Evolutionary conservation across 306 rosid species (phyloP).

Genomic region (Quillaja saponaria): DNA sequence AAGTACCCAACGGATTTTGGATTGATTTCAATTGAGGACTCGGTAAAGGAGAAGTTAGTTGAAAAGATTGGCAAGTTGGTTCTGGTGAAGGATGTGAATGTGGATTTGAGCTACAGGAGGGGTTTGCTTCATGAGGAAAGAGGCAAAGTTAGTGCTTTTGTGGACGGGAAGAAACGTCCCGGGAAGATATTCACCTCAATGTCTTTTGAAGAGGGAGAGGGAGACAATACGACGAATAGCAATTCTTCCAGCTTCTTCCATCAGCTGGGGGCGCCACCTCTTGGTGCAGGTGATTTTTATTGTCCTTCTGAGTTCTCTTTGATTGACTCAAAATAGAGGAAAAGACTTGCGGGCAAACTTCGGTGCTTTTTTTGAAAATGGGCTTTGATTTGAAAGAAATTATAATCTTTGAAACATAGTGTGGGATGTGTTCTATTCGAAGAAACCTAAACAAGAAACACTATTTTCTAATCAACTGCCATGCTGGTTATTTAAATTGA

Average conservation of each 20-base stretch:
- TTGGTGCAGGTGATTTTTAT: conserved; percentile 55
- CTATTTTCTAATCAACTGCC: too few relatives aligned
- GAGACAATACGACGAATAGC: conserved; percentile 18
- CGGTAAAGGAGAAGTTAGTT: conserved; percentile 36
- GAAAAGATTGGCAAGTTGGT: conserved; percentile 54
- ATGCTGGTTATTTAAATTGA: not conserved
- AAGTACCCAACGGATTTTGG: conserved; percentile 86
- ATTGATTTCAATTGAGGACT: conserved; percentile 62
- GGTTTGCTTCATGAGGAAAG: conserved; percentile 46
- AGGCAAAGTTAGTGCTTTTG: conserved; percentile 56
- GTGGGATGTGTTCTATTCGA: not conserved
- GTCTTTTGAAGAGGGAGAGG: conserved; percentile 71
- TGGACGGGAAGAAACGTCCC: conserved; percentile 75
- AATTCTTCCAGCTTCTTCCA: conserved; percentile 48
- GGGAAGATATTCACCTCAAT: conserved; percentile 85
- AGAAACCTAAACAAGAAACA: not conserved
- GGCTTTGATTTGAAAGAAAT: not conserved
- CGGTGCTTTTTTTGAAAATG: not conserved
- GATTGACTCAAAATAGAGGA: not conserved
- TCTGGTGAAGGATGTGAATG: conserved; percentile 74
- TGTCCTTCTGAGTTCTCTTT: not conserved
- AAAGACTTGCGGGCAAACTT: not conserved
- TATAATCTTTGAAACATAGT: too few relatives aligned
- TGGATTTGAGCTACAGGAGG: conserved; percentile 65
- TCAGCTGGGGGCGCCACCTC: conserved; percentile 62